Evolutionary conservation across 306 rosid species (phyloP).

Genomic region (Morella rubra): DNA sequence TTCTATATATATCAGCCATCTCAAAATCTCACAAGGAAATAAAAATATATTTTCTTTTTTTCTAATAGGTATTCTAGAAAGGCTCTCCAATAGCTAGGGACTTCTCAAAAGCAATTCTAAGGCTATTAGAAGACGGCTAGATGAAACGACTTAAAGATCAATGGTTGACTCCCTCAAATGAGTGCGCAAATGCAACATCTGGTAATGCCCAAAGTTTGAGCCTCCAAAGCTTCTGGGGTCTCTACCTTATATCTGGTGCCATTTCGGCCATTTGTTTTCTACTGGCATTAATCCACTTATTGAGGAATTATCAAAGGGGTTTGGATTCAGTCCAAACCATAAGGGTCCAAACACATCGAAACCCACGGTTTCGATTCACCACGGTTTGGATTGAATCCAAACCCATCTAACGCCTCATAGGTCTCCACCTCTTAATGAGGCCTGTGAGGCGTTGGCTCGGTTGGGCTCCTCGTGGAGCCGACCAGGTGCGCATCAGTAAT

Average conservation of each 20-base stretch:
- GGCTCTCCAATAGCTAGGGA: slow-evolving; percentile 72
- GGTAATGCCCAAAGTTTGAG: slow-evolving; percentile 29
- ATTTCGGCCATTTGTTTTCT: slow-evolving; percentile 53
- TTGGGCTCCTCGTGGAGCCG: too few relatives aligned
- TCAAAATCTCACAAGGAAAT: too few relatives aligned
- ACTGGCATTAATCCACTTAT: slow-evolving; percentile 24
- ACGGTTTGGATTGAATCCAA: too few relatives aligned
- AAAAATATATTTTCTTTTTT: neutral
- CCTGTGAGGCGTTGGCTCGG: too few relatives aligned
- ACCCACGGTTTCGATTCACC: too few relatives aligned
- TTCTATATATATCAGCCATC: too few relatives aligned
- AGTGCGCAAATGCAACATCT: slow-evolving; percentile 30
- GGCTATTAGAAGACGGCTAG: slow-evolving; percentile 43
- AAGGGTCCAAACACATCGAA: too few relatives aligned
- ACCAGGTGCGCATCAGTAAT: too few relatives aligned
- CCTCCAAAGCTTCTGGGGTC: slow-evolving; percentile 53
- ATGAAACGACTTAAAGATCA: slow-evolving; percentile 33
- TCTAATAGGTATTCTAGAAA: slow-evolving; percentile 55
- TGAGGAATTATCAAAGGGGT: slow-evolving; percentile 12
- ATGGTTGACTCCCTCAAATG: slow-evolving; percentile 34
- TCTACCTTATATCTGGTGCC: slow-evolving; percentile 49
- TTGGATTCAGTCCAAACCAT: too few relatives aligned
- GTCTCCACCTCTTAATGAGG: too few relatives aligned
- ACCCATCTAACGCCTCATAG: too few relatives aligned
- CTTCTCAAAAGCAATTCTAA: slow-evolving; percentile 51